Evolutionary conservation across 2,329 filamentous ascomycete genomes (phyloP), one percentile per base, ranked within the genome.

Genomic region (Fusarium globosum): DNA sequence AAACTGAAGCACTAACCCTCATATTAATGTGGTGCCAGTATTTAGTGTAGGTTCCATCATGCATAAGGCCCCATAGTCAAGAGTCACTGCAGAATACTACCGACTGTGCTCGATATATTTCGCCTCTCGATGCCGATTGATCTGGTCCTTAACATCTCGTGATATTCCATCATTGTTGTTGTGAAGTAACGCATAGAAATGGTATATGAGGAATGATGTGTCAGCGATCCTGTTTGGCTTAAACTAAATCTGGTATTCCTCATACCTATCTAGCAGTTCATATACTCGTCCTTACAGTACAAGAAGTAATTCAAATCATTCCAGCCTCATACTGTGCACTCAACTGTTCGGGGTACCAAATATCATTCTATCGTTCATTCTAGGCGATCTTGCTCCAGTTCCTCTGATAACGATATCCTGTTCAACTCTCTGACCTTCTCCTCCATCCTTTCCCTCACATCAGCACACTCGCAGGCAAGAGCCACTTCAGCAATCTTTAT

Each of bases 291-390:
- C 30, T 20, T 51, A 51, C 20, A 7, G 9, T 20, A 23, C 48
- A 23, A 23, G 30, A n/a, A 30, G 28, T 6, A 52, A 26, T 36
- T 36, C 13, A 26, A 35, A 23, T 2, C 3, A 23, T 26, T 35
- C 15, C 13, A 20, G 6, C 13, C 13, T 26, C 30, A 35, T 3
- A 35, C 1, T 6, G 3, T 35, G 3, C 16, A 11, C 0, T 20
- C 13, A 10, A 6, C 7, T 52, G 2, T 7, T 35, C 18, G 20
- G n/a, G n/a, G 6, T 9, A 35, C 16, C 2, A 11, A 14, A 7
- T 20, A 15, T 5, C 8, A 6, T 18, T 39, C 7, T 13, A 28
- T 3, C 21, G 1, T 39, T 16, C 20, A n/a, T 28, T n/a, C 23
- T 21, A 14, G 20, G 11, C 5, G 15, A 41, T 55, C 7, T 28